phyloP scores from a whole-genome alignment of 345 rosid species.

The Populus davidiana region DNA sequence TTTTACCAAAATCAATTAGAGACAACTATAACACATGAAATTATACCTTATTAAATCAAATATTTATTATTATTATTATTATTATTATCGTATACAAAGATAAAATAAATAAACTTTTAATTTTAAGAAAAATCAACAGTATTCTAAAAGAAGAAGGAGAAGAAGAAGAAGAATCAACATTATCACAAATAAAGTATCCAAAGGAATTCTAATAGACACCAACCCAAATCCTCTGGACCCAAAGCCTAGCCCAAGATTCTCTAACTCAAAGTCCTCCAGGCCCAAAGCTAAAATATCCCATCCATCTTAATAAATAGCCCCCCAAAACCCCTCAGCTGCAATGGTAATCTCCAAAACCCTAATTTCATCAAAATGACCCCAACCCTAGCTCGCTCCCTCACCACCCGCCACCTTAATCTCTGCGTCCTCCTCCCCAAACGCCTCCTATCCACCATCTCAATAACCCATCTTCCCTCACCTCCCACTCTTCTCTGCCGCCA shows the following conservation, averaged over 20 bases:
- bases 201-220: no score
- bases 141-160: no score
- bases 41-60: no score
- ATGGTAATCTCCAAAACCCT: background rate
- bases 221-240: background rate
- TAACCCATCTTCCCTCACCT: constrained; percentile 1
- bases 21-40: no score
- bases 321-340: background rate
- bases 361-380: constrained; percentile 41
- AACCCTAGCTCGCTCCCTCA: constrained; percentile 43
- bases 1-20: no score
- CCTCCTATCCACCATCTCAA: constrained; percentile 30
- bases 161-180: no score
- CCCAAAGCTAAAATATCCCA: background rate
- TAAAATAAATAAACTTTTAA: no score
- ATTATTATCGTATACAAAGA: no score
- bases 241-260: background rate
- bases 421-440: constrained; percentile 36
- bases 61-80: no score
- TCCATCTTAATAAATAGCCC: background rate
- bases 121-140: no score
- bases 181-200: no score
- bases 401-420: constrained; percentile 46
- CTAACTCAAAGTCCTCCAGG: background rate
- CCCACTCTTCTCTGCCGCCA: constrained; percentile 40